phyloP scores from a whole-genome alignment of 2,329 filamentous ascomycete species.

The Cryphonectria naterciae region DNA sequence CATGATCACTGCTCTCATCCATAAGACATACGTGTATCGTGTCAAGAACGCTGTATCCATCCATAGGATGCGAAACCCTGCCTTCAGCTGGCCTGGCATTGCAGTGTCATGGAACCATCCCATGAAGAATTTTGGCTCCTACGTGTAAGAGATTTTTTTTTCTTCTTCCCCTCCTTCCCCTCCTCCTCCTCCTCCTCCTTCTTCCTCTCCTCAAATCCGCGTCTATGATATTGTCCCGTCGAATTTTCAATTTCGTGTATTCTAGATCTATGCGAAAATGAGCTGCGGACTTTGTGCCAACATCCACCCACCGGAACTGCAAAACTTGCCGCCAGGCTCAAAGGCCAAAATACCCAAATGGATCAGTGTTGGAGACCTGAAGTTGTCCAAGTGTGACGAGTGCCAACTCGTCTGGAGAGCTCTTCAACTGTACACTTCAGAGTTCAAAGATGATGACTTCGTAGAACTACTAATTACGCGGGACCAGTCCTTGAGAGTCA shows the following conservation, averaged over 20 bases:
- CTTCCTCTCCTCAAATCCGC: neutral
- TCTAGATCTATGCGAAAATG: neutral
- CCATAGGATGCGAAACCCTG: neutral
- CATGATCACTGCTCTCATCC: neutral
- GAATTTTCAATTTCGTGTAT: neutral
- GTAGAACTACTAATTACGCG: slow-evolving; percentile 6
- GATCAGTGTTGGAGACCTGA: slow-evolving; percentile 7
- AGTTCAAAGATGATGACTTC: slow-evolving; percentile 3
- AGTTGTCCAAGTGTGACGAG: slow-evolving; percentile 7
- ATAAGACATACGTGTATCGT: neutral
- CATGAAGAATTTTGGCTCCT: neutral
- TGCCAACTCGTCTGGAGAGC: slow-evolving; percentile 14
- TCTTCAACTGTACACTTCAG: neutral
- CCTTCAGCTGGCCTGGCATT: neutral
- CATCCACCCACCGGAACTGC: slow-evolving; percentile 11
- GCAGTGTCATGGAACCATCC: neutral
- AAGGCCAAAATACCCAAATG: slow-evolving; percentile 8
- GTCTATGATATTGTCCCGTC: neutral
- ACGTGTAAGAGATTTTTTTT: neutral
- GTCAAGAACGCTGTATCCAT: neutral
- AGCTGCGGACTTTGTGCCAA: slow-evolving; percentile 14
- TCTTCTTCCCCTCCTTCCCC: no score
- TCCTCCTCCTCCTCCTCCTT: neutral
- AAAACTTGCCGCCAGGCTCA: slow-evolving; percentile 4
- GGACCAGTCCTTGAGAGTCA: neutral